Base-by-base conservation (phyloP, 2,329 filamentous ascomycete genomes). In the Cucurbitaria berberidis region DNA sequence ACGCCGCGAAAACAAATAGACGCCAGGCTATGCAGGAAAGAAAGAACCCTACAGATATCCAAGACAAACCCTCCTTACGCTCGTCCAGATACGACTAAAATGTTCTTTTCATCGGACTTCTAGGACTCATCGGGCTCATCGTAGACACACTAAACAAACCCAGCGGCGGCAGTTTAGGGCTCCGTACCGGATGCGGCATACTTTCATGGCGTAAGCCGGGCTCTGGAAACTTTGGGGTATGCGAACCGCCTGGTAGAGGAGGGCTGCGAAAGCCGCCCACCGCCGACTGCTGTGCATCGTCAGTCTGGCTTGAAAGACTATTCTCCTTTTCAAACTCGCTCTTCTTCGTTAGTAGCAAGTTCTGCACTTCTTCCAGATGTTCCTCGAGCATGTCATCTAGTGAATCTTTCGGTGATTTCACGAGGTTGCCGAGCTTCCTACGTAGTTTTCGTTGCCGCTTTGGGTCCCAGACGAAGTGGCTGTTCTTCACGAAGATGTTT, bases 391-490 rank as follows among this genome's bases (percentile, higher is more conserved):
- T 87, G 39, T 84, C 81, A 53, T 81, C 82, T 36, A 86, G 72
- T 1, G 75, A 74, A 1, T 72, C 69, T 16, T 76, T 72, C 1
- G 75, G 63, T 3, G 81, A 84, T 48, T 77, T 72, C 15, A 80
- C 63, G 9, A 87, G 73, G 3, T 74, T 75, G 4, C 85, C 85
- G 64, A 86, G 86, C 48, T 84, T 81, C 66, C 82, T 85, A 26
- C 82, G 81, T 5, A 79, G 75, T 63, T 83, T 84, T 44, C 79
- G 78, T 7, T 72, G 81, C 18, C 86, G 78, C 4, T 87, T 85
- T 27, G 82, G 80, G 51, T 88, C 84, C 55, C 91, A 97, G 72
- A 90, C 89, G 11, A 84, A 84, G 72, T 97, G 93, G 53, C 88
- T 82, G 22, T 82, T 78, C 1, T 88, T 85, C 16, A 97, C 89